Percentiles rank a stretch among this genome's conserved stretches.
These are phyloP conservation scores for Sclerotinia spermophila DNA, from an alignment of 2,329 filamentous ascomycete genomes.

Conservation along the genomic window DNA sequence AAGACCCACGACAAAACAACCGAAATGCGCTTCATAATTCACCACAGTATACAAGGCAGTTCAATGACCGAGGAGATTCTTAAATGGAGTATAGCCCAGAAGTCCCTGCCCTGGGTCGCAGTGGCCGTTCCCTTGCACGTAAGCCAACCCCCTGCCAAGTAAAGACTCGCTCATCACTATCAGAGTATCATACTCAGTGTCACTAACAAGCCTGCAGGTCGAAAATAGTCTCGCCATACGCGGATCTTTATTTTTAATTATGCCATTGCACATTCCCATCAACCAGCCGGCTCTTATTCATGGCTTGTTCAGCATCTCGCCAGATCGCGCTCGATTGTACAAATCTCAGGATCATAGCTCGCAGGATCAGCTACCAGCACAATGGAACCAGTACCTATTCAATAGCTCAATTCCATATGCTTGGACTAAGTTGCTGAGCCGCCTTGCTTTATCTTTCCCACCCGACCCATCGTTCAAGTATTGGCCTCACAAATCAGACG, in stretches of 20 bases:
- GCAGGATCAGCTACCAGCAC: conserved; percentile 28
- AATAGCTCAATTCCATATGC: conserved; percentile 27
- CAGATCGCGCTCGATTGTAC: conserved; percentile 36
- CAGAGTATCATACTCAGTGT: background rate
- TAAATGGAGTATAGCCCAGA: conserved; percentile 33
- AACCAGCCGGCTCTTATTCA: conserved; percentile 39
- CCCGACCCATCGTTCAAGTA: conserved; percentile 20
- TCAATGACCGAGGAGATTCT: conserved; percentile 27
- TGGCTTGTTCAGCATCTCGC: conserved; percentile 37
- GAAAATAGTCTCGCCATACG: background rate
- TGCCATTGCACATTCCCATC: conserved; percentile 36
- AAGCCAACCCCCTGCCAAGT: conserved; percentile 9
- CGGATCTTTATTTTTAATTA: conserved; percentile 36
- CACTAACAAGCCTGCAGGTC: background rate
- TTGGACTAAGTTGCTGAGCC: conserved; percentile 31
- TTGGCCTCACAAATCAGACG: conserved; percentile 25
- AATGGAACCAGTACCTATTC: conserved; percentile 37
- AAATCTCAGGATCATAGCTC: conserved; percentile 26
- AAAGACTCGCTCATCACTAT: background rate
- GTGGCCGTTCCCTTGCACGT: conserved; percentile 34
- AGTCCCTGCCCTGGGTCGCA: conserved; percentile 38
- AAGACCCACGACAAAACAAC: conserved; percentile 6
- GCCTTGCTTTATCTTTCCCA: conserved; percentile 20
- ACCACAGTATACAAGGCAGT: conserved; percentile 33
- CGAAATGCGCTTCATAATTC: conserved; percentile 28